Evolutionary conservation across 148 eudicot species (phyloP).

Genomic region (Drosera capensis): DNA sequence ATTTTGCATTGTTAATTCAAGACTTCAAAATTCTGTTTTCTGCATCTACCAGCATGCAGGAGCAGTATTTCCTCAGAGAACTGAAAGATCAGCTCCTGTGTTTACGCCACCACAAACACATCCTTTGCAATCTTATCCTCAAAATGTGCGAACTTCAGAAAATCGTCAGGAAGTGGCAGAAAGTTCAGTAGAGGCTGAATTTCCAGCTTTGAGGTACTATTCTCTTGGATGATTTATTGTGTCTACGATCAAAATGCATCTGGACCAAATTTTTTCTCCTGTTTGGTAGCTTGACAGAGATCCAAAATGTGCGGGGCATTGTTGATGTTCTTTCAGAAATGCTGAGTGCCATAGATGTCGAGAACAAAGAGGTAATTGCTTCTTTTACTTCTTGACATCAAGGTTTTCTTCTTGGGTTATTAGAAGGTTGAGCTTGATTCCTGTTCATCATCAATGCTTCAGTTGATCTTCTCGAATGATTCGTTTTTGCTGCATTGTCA

Average conservation of each 20-base stretch:
- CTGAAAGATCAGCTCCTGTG: slow-evolving; percentile 69
- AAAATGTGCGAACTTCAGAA: slow-evolving; percentile 39
- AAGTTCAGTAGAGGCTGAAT: slow-evolving; percentile 58
- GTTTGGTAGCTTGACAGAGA: slow-evolving; percentile 36
- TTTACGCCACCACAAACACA: slow-evolving; percentile 87
- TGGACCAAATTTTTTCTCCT: not conserved
- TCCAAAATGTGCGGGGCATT: slow-evolving; percentile 58
- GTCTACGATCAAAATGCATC: not conserved
- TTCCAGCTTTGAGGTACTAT: slow-evolving; percentile 80
- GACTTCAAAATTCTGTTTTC: not conserved
- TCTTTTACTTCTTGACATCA: not conserved
- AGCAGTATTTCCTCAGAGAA: slow-evolving; percentile 72
- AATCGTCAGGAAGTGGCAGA: slow-evolving; percentile 34
- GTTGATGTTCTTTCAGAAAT: slow-evolving; percentile 70
- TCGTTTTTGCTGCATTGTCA: no score
- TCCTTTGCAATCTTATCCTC: slow-evolving; percentile 61
- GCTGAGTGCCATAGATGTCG: slow-evolving; percentile 55
- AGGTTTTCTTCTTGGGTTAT: no score
- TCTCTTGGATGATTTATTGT: not conserved
- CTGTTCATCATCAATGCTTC: no score
- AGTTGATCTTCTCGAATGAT: no score
- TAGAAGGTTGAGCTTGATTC: no score
- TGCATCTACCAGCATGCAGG: slow-evolving; percentile 52
- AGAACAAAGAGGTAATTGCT: slow-evolving; percentile 46
- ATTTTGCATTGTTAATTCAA: not conserved